Evolutionary conservation across 257 asterid species (phyloP).

Genomic region (Jacaranda mimosifolia): DNA sequence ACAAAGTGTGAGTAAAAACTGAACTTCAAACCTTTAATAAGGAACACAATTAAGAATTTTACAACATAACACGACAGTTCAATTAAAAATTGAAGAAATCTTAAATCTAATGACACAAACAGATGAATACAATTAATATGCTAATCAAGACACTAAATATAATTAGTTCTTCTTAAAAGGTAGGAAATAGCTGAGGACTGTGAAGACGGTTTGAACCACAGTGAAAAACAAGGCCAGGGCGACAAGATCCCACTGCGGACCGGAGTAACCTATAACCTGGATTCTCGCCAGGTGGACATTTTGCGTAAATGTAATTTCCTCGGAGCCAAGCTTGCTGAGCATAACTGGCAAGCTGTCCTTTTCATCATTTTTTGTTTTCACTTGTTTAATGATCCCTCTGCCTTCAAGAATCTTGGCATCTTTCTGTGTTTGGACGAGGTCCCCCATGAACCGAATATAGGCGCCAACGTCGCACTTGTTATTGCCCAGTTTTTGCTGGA

Average conservation of each 20-base stretch:
- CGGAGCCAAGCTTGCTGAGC: background rate
- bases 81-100: too few species aligned
- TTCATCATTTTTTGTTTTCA: background rate
- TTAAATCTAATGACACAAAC: too few species aligned
- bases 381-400: background rate
- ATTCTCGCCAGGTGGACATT: background rate
- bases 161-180: too few species aligned
- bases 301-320: background rate
- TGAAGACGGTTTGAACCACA: background rate
- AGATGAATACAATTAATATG: too few species aligned
- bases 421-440: background rate
- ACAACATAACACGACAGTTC: too few species aligned
- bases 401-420: background rate
- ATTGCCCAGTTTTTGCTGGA: background rate
- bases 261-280: background rate
- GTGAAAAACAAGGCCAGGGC: background rate
- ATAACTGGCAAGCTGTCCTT: background rate
- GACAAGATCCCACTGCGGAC: constrained; percentile 15
- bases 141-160: too few species aligned
- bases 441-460: background rate
- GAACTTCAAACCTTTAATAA: too few species aligned
- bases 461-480: background rate
- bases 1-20: too few species aligned
- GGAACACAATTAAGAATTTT: too few species aligned
- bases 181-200: background rate